Evolutionary conservation across 768 basidiomycete species (phyloP).

Genomic region (Boletellus sp.): DNA sequence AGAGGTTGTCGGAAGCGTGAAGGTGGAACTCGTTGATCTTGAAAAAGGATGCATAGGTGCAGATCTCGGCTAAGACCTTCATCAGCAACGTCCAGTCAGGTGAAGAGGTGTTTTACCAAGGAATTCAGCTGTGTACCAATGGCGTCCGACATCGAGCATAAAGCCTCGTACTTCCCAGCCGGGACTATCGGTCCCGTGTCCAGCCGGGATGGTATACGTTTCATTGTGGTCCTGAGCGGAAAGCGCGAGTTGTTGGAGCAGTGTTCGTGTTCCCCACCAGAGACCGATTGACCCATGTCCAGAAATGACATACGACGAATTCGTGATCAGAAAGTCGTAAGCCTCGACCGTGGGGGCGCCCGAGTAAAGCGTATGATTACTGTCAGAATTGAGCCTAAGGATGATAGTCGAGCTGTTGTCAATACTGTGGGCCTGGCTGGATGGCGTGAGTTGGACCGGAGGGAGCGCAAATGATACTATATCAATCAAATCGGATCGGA

Average conservation of each 20-base stretch:
- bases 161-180: conserved; percentile 45
- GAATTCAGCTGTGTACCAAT: conserved; percentile 41
- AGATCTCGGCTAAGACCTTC: conserved; percentile 35
- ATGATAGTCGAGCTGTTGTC: conserved; percentile 21
- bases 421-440: neutral
- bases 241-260: conserved; percentile 39
- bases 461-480: conserved; percentile 28
- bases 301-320: conserved; percentile 29
- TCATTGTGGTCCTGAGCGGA: conserved; percentile 6
- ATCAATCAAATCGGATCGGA: conserved; percentile 33
- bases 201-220: conserved; percentile 29
- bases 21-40: conserved; percentile 43
- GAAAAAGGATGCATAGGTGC: conserved; percentile 44
- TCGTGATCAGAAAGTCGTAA: conserved; percentile 35
- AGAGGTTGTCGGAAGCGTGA: conserved; percentile 42
- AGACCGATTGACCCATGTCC: conserved; percentile 34
- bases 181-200: conserved; percentile 36
- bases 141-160: conserved; percentile 46
- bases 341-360: conserved; percentile 37
- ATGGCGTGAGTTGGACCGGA: conserved; percentile 19
- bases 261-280: conserved; percentile 44
- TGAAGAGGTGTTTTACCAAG: conserved; percentile 26
- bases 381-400: conserved; percentile 27
- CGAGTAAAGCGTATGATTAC: conserved; percentile 34
- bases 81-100: neutral